phyloP scores from a whole-genome alignment of 176 grass and related monocot genomes.

The Lolium rigidum region DNA sequence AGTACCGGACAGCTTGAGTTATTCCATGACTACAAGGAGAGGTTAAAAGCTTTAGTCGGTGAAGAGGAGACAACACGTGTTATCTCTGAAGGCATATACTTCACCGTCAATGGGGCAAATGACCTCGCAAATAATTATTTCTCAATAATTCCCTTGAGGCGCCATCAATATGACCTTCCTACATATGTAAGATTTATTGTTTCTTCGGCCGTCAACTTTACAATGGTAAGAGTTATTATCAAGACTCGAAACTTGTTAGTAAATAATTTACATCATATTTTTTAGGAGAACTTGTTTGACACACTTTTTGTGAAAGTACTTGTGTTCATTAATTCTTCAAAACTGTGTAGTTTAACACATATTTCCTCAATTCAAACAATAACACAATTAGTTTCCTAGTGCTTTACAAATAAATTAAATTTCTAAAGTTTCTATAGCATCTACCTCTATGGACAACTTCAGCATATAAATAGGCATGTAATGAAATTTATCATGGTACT shows the following conservation, averaged over 20 bases:
- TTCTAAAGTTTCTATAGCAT: too few species aligned
- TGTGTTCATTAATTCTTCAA: too few species aligned
- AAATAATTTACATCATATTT: too few species aligned
- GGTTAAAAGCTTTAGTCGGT: constrained; percentile 44
- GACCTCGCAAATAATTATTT: constrained; percentile 71
- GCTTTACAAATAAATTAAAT: too few species aligned
- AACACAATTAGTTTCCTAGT: too few species aligned
- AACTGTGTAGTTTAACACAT: too few species aligned
- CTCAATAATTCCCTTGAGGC: constrained; percentile 3
- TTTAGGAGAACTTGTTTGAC: neutral
- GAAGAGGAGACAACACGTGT: constrained; percentile 35
- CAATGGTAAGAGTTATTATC: constrained; percentile 26
- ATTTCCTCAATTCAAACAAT: too few species aligned
- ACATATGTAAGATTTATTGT: constrained; percentile 53
- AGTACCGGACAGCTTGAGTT: constrained; percentile 47
- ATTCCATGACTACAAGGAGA: constrained; percentile 57
- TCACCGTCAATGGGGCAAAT: constrained; percentile 47
- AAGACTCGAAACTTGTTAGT: too few species aligned
- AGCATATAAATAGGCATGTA: too few species aligned
- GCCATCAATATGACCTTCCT: constrained; percentile 44
- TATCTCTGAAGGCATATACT: constrained; percentile 37
- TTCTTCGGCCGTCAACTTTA: constrained; percentile 39
- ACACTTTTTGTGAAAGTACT: neutral
- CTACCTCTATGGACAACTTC: too few species aligned
- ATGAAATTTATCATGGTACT: too few species aligned